Base-by-base conservation (phyloP, 495 filamentous ascomycete genomes). In the Penicillium simplicissimum region DNA sequence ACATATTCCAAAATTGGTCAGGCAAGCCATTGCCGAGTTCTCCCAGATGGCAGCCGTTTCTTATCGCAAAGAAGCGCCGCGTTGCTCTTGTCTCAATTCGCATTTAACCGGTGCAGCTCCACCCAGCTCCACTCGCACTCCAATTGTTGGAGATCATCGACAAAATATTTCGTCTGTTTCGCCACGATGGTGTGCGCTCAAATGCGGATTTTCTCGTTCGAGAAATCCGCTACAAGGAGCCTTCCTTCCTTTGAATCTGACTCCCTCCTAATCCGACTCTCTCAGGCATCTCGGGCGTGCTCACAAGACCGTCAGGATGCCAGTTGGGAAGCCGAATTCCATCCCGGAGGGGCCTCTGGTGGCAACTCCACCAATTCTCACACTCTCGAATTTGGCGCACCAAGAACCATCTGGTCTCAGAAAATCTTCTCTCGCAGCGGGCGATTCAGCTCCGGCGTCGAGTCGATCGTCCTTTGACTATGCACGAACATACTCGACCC, bases 381-480 rank as follows among this genome's bases (percentile, higher is more conserved):
- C 55, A 52, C 10, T 40, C 33, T 40, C 23, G 38, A 51, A 56
- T 28, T 35, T 23, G 42, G 23, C 52, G 21, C 33, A 15, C 33
- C 15, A 31, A 31, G 28, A 7, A 31, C 28, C 21, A 11, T 21
- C 28, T 11, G 14, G 38, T 28, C 23, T 36, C 33, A 56, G 19
- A 23, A 17, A 13, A 43, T 11, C 31, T 11, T 4, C 21, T 13
- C 58, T 48, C 8, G 38, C 55, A 17, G 28, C 35, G 38, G 61
- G 59, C 15, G 54, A 63, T 25, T 67, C 67, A 37, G 52, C 59
- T 17, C 65, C 65, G 4, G 61, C 40, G 17, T 68, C 68, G 2
- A 57, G 58, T 43, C 63, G 63, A 13, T 68, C 68, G 2, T 71
- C 68, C 3, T 66, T 68, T 33, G 66, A 66, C 10, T 57, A 68